Percentiles rank a stretch among this genome's conserved stretches.
These are phyloP conservation scores for Hygrophoropsis aurantiaca DNA, from an alignment of 768 basidiomycete genomes.

Conservation along the genomic window DNA sequence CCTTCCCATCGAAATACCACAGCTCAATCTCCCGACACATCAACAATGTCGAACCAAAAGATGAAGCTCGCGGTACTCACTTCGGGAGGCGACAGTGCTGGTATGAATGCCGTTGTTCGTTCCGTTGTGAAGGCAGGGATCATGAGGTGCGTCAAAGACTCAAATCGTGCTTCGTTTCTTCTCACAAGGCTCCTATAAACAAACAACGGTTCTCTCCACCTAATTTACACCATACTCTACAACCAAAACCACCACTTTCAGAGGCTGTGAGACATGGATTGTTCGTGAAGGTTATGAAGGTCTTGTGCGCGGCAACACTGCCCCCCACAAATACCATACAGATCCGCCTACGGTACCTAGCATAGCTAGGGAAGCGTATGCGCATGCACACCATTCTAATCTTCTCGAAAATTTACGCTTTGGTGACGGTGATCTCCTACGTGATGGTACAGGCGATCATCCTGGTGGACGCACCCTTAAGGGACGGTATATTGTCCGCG, in stretches of 20 bases:
- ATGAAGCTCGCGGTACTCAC: conserved; percentile 96
- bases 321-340: conserved; percentile 19
- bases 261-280: conserved; percentile 94
- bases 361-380: conserved; percentile 12
- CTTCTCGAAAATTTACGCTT: conserved; percentile 78
- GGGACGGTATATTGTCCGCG: conserved; percentile 89
- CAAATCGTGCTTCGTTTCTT: neutral
- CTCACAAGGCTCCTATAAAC: neutral
- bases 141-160: conserved; percentile 59
- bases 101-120: conserved; percentile 95
- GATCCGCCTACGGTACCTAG: conserved; percentile 30
- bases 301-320: conserved; percentile 86
- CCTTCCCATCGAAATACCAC: no score
- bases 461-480: conserved; percentile 70
- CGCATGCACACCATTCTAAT: conserved; percentile 26
- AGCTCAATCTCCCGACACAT: neutral
- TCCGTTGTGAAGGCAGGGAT: conserved; percentile 92
- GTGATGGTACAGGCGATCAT: conserved; percentile 80
- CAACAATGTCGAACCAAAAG: conserved; percentile 4
- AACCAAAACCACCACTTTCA: no score
- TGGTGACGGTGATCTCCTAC: conserved; percentile 75
- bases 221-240: no score
- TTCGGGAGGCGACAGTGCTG: conserved; percentile 95
- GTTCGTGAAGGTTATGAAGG: conserved; percentile 99
- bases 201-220: no score